These are phyloP conservation scores for Colletotrichum lentis DNA, from an alignment of 2,329 filamentous ascomycete genomes.

Conservation along the genomic window DNA sequence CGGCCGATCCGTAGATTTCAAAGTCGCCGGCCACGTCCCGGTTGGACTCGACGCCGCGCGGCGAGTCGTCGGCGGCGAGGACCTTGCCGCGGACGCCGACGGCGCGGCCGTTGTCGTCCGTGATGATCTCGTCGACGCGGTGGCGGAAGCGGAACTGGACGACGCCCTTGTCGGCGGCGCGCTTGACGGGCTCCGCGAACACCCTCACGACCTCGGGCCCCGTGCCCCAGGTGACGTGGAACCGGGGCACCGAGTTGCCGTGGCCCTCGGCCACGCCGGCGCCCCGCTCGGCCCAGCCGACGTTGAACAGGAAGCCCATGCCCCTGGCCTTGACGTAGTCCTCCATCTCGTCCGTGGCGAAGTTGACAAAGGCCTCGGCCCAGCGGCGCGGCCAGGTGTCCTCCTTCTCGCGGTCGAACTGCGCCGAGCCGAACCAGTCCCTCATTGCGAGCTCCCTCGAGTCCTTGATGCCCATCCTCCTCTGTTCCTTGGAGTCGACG, in stretches of 20 bases:
- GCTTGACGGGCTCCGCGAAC: constrained; percentile 64
- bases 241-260: constrained; percentile 70
- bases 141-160: constrained; percentile 66
- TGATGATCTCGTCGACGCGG: constrained; percentile 63
- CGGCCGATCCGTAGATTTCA: constrained; percentile 60
- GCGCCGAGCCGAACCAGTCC: constrained; percentile 66
- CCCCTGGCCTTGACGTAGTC: constrained; percentile 63
- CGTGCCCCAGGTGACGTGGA: constrained; percentile 69
- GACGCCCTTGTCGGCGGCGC: constrained; percentile 60
- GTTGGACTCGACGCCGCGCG: constrained; percentile 62
- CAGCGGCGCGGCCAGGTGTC: constrained; percentile 67
- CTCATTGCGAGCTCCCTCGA: constrained; percentile 64
- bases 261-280: constrained; percentile 64
- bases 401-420: constrained; percentile 64
- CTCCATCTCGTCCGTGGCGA: constrained; percentile 67
- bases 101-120: constrained; percentile 61
- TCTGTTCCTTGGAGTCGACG: constrained; percentile 65
- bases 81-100: constrained; percentile 62
- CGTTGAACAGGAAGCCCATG: constrained; percentile 60
- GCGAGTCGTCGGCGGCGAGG: constrained; percentile 59
- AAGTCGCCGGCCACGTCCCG: constrained; percentile 60
- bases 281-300: constrained; percentile 70
- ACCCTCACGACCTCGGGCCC: constrained; percentile 67
- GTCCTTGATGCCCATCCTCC: constrained; percentile 66
- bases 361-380: constrained; percentile 71